Percentiles rank a stretch among this genome's conserved stretches.
Evolutionary conservation across 305 asterid genomes (phyloP).

Genomic region (Rubia tinctorum): DNA sequence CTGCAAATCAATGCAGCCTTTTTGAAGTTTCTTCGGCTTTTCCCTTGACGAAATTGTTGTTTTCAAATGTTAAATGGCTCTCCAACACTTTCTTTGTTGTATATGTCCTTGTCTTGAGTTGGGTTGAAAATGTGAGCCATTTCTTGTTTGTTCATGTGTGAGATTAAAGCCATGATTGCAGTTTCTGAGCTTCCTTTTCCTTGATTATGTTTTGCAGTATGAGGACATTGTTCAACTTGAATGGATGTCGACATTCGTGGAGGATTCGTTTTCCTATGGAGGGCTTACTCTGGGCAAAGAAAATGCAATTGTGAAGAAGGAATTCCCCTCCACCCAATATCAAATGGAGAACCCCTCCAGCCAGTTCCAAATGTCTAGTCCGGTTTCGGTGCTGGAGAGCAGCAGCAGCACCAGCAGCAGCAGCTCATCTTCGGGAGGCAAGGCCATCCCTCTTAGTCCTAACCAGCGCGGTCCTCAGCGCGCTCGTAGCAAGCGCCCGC

Average conservation of each 20-base stretch:
- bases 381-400: conserved; percentile 79
- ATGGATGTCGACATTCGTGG: conserved; percentile 87
- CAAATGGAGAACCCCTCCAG: conserved; percentile 32
- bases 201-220: conserved; percentile 41
- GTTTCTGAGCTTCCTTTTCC: background rate
- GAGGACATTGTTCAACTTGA: conserved; percentile 88
- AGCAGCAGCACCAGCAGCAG: conserved; percentile 61
- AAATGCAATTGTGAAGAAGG: conserved; percentile 27
- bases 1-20: background rate
- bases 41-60: background rate
- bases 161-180: background rate
- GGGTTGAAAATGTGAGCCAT: background rate
- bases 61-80: background rate
- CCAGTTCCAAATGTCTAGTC: conserved; percentile 64
- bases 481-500: conserved; percentile 92
- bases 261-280: conserved; percentile 67
- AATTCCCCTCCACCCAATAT: conserved; percentile 35
- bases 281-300: conserved; percentile 68
- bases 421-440: conserved; percentile 44
- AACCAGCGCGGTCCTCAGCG: conserved; percentile 66
- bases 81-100: background rate
- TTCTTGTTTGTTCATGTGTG: background rate
- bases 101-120: background rate
- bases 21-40: background rate
- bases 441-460: conserved; percentile 47